phyloP scores from a whole-genome alignment of 345 rosid genomes.

The Punica granatum region DNA sequence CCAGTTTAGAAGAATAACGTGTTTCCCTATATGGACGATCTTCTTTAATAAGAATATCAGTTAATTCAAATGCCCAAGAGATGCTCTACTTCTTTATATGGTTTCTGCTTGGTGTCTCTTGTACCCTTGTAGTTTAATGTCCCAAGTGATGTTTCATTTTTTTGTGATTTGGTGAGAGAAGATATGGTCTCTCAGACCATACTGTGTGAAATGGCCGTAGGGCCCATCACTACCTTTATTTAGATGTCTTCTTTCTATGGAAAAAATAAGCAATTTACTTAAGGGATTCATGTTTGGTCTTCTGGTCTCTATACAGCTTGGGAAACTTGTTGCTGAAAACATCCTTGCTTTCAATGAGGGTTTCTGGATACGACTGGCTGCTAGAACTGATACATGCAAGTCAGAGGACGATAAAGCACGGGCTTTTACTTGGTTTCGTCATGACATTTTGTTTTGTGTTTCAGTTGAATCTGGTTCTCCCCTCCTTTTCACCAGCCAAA shows the following conservation, averaged over 20 bases:
- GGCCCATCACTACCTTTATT: neutral
- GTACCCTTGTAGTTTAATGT: neutral
- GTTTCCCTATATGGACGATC: neutral
- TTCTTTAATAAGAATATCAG: neutral
- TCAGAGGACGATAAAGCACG: constrained; percentile 92
- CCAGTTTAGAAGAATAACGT: neutral
- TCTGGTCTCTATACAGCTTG: constrained; percentile 49
- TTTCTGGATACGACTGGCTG: constrained; percentile 86
- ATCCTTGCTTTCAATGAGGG: constrained; percentile 77
- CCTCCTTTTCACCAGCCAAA: constrained; percentile 7
- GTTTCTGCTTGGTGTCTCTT: neutral
- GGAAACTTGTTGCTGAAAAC: constrained; percentile 72
- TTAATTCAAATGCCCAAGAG: neutral
- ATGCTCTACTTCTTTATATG: neutral
- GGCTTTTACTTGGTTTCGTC: constrained; percentile 28
- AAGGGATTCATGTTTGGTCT: neutral
- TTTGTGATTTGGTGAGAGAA: neutral
- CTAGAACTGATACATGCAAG: constrained; percentile 77
- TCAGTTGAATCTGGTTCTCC: constrained; percentile 11
- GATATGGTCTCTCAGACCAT: neutral
- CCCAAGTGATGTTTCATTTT: neutral
- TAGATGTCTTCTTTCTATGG: neutral
- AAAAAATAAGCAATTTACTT: neutral
- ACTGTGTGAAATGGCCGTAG: neutral
- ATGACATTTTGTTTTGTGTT: constrained; percentile 11